These are phyloP conservation scores for Agaricus blazei DNA, from an alignment of 768 basidiomycete genomes.

Conservation along the genomic window DNA sequence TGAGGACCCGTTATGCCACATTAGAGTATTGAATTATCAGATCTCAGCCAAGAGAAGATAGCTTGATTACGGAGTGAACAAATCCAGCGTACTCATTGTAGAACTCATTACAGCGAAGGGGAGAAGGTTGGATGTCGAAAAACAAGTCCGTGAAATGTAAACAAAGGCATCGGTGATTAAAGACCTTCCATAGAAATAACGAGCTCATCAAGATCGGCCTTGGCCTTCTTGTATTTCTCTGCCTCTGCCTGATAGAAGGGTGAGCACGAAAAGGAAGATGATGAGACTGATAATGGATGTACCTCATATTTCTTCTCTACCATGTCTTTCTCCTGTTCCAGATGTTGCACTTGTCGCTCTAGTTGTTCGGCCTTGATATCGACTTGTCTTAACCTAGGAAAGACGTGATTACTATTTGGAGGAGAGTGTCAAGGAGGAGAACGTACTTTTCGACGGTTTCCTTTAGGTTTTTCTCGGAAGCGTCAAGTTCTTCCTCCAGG, in stretches of 20 bases:
- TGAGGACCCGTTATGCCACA: too few species aligned
- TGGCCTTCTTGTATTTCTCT: conserved; percentile 65
- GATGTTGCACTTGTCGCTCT: conserved; percentile 82
- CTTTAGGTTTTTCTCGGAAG: conserved; percentile 93
- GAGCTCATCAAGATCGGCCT: conserved; percentile 83
- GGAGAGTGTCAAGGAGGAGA: not conserved
- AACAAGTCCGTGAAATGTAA: conserved; percentile 1
- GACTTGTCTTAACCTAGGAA: conserved; percentile 79
- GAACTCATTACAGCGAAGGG: not conserved
- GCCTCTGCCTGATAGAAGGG: conserved; percentile 52
- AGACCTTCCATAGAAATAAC: conserved; percentile 69
- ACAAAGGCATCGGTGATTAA: conserved; percentile 28
- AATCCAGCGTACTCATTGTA: too few species aligned
- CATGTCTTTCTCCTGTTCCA: conserved; percentile 85
- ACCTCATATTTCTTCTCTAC: conserved; percentile 98
- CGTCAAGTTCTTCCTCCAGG: conserved; percentile 93
- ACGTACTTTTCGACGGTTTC: conserved; percentile 95
- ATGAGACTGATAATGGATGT: conserved; percentile 18
- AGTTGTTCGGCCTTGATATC: conserved; percentile 99
- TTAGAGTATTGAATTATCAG: too few species aligned
- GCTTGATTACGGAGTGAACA: too few species aligned
- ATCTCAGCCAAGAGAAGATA: too few species aligned
- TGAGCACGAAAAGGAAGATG: not conserved
- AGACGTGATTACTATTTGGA: conserved; percentile 1
- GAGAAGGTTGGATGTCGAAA: conserved; percentile 1